Evolutionary conservation across 805 yeast genomes (phyloP).

Genomic region (Scheffersomyces spartinae): DNA sequence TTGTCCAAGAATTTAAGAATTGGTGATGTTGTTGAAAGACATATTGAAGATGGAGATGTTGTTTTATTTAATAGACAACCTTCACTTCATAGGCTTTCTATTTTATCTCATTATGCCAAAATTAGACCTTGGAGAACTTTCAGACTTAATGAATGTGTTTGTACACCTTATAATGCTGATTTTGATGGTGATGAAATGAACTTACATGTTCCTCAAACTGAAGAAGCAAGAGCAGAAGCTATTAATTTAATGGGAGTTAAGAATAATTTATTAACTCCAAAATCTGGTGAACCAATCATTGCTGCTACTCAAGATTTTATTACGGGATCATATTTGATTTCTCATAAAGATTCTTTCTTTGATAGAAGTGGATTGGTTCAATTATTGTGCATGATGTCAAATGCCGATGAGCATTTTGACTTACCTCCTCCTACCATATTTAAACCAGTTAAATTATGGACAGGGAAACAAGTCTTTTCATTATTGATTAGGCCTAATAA

Average conservation of each 20-base stretch:
- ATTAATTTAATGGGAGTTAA: conserved; percentile 97
- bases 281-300: conserved; percentile 97
- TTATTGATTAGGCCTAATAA: conserved; percentile 76
- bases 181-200: conserved; percentile 99
- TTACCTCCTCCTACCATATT: conserved; percentile 90
- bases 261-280: conserved; percentile 87
- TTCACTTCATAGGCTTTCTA: conserved; percentile 87
- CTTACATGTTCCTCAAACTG: conserved; percentile 96
- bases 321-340: conserved; percentile 87
- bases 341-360: conserved; percentile 87
- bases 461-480: conserved; percentile 93
- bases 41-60: conserved; percentile 92
- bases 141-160: conserved; percentile 94
- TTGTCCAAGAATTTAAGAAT: conserved; percentile 65
- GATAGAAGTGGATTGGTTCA: conserved; percentile 80
- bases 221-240: conserved; percentile 99
- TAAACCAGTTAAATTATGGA: conserved; percentile 88
- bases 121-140: conserved; percentile 98
- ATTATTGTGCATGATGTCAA: conserved; percentile 89
- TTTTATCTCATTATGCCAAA: conserved; percentile 90
- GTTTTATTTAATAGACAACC: conserved; percentile 97
- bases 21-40: conserved; percentile 95
- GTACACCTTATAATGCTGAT: conserved; percentile 99
- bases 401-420: conserved; percentile 79
- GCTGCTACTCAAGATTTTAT: conserved; percentile 99